These are phyloP conservation scores for Fusarium virguliforme DNA, from an alignment of 2,329 filamentous ascomycete genomes.

Conservation along the genomic window DNA sequence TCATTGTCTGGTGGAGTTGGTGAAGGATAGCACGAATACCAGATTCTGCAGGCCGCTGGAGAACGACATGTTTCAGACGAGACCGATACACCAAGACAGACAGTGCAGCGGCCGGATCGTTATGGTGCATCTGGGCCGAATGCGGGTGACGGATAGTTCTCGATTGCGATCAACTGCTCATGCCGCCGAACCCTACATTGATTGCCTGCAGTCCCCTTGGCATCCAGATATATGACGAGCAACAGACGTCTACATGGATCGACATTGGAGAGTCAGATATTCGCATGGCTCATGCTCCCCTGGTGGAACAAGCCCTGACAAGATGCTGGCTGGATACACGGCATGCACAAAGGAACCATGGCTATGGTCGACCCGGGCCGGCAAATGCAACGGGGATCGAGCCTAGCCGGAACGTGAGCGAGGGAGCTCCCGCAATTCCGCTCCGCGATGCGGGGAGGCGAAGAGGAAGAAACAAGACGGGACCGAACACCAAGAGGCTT, in stretches of 20 bases:
- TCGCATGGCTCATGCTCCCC: neutral
- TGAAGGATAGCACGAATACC: constrained; percentile 13
- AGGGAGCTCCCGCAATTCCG: constrained; percentile 36
- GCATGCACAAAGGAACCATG: neutral
- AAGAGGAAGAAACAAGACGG: neutral
- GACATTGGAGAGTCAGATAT: neutral
- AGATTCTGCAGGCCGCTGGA: constrained; percentile 38
- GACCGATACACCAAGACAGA: constrained; percentile 19
- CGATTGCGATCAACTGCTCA: neutral
- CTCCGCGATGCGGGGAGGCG: constrained; percentile 39
- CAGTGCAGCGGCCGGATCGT: constrained; percentile 6
- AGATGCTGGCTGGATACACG: constrained; percentile 7
- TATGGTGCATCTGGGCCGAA: neutral
- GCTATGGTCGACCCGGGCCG: neutral
- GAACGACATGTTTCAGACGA: constrained; percentile 21
- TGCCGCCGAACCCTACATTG: constrained; percentile 22
- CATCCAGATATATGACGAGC: neutral
- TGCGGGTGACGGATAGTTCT: constrained; percentile 1
- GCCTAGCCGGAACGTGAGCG: neutral
- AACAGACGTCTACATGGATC: neutral
- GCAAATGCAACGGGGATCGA: constrained; percentile 10
- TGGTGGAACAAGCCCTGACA: constrained; percentile 4
- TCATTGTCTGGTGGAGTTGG: constrained; percentile 36
- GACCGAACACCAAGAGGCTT: constrained; percentile 10
- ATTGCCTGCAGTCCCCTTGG: constrained; percentile 11